Percentiles rank a stretch among this genome's conserved stretches.
Evolutionary conservation across 2,329 filamentous ascomycete species (phyloP).

Genomic region (Scytalidium sp.): DNA sequence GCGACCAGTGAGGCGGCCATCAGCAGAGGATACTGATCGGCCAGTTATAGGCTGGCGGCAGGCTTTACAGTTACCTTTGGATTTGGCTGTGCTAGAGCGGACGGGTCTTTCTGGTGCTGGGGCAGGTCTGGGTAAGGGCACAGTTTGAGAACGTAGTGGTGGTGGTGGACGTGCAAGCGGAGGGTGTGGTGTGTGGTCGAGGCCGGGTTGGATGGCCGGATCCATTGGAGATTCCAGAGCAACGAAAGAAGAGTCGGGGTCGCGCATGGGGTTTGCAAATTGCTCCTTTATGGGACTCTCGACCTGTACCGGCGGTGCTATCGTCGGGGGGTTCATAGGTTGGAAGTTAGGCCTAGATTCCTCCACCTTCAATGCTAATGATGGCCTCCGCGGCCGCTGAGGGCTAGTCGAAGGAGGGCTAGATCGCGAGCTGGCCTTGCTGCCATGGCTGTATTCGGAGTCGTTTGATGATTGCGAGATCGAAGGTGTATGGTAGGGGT

Average conservation of each 20-base stretch:
- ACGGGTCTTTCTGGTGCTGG: slow-evolving; percentile 3
- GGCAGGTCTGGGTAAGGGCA: slow-evolving; percentile 6
- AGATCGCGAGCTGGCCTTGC: slow-evolving; percentile 60
- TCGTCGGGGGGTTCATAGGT: slow-evolving; percentile 26
- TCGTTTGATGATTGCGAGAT: slow-evolving; percentile 64
- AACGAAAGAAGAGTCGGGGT: slow-evolving; percentile 11
- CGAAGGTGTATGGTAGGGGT: slow-evolving; percentile 62
- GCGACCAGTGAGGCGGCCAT: slow-evolving; percentile 85
- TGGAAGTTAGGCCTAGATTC: slow-evolving; percentile 53
- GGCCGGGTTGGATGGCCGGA: slow-evolving; percentile 38
- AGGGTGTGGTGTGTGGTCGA: slow-evolving; percentile 30
- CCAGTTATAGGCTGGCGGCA: slow-evolving; percentile 70
- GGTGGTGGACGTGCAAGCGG: neutral
- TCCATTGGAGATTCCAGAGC: slow-evolving; percentile 44
- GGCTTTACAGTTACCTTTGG: slow-evolving; percentile 71
- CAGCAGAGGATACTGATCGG: slow-evolving; percentile 91
- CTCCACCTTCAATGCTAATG: slow-evolving; percentile 38
- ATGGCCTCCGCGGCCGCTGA: slow-evolving; percentile 33
- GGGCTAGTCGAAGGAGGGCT: slow-evolving; percentile 46
- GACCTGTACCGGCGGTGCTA: slow-evolving; percentile 21
- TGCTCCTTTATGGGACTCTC: slow-evolving; percentile 9
- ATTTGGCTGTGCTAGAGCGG: slow-evolving; percentile 22
- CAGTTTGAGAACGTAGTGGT: neutral
- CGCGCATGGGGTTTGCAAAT: slow-evolving; percentile 10
- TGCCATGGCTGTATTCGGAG: slow-evolving; percentile 57